phyloP scores from a whole-genome alignment of 78 protist genomes.

The slime mould (Dictyostelium discoideum) region DNA sequence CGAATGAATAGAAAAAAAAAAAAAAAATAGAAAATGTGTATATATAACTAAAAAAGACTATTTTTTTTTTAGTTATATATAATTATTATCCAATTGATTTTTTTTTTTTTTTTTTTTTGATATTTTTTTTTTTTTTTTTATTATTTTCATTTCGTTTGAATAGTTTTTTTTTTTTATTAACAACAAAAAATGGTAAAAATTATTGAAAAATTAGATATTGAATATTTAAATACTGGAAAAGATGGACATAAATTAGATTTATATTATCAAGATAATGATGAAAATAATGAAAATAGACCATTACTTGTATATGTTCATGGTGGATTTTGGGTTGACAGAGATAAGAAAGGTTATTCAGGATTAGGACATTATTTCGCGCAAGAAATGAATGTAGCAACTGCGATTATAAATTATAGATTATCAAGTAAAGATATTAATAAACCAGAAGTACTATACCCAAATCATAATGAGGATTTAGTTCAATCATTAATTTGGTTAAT shows the following conservation, averaged over 20 bases:
- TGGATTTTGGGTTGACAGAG: constrained; percentile 74
- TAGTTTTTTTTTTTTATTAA: background rate
- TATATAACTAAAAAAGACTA: too few species aligned
- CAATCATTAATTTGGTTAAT: constrained; percentile 17
- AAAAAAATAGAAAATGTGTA: too few species aligned
- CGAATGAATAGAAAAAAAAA: too few species aligned
- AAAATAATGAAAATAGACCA: background rate
- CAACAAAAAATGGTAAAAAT: background rate
- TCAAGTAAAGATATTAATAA: constrained; percentile 1
- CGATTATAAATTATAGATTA: constrained; percentile 44
- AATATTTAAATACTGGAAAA: background rate
- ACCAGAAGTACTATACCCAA: constrained; percentile 7
- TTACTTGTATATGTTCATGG: constrained; percentile 63
- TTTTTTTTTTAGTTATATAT: too few species aligned
- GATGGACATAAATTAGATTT: constrained; percentile 15
- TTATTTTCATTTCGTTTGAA: background rate
- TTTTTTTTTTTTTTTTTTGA: background rate
- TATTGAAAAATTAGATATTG: constrained; percentile 1
- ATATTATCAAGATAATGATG: background rate
- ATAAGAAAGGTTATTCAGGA: constrained; percentile 26
- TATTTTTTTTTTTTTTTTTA: background rate
- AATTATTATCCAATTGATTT: too few species aligned
- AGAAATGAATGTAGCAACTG: constrained; percentile 1
- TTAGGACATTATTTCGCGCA: constrained; percentile 13
- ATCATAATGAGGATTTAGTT: constrained; percentile 37